A percentile compares a stretch with the other conserved stretches of the same genome.
Conservation (phyloP, 177 flowering plant species). For the Vitis hybrid region DNA sequence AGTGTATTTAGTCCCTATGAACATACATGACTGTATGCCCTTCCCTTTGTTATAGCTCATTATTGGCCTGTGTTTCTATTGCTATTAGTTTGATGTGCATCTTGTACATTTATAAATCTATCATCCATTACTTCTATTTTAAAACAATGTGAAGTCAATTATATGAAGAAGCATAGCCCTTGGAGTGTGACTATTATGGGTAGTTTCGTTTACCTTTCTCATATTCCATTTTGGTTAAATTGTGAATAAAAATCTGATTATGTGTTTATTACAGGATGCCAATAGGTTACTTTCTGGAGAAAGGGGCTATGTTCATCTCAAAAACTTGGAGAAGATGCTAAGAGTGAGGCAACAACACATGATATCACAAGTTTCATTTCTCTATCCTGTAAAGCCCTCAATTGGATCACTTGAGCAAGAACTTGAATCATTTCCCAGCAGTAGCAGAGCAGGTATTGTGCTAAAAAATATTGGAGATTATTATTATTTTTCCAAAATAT, state of each 20-base stretch:
- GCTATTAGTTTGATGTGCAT: no score
- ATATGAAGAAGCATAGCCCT: no score
- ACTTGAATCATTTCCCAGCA: constrained; percentile 56
- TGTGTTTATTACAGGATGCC: constrained; percentile 55
- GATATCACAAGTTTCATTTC: constrained; percentile 75
- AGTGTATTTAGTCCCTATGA: no score
- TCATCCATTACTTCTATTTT: no score
- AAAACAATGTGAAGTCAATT: no score
- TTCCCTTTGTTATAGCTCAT: no score
- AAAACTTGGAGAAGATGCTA: constrained; percentile 62
- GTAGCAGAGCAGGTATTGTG: constrained; percentile 47
- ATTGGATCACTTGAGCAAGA: constrained; percentile 66
- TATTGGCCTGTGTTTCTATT: no score
- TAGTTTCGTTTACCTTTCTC: background rate
- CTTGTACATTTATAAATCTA: no score
- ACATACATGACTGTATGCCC: no score
- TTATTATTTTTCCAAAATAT: no score
- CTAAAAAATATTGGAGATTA: no score
- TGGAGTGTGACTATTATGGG: background rate
- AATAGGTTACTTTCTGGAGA: constrained; percentile 65
- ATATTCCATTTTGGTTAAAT: background rate
- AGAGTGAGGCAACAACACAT: constrained; percentile 74
- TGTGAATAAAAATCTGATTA: constrained; percentile 6
- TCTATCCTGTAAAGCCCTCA: constrained; percentile 77
- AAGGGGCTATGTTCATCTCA: constrained; percentile 56